phyloP scores from a whole-genome alignment of 176 grass and related monocot species.

The Carex littledalei region DNA sequence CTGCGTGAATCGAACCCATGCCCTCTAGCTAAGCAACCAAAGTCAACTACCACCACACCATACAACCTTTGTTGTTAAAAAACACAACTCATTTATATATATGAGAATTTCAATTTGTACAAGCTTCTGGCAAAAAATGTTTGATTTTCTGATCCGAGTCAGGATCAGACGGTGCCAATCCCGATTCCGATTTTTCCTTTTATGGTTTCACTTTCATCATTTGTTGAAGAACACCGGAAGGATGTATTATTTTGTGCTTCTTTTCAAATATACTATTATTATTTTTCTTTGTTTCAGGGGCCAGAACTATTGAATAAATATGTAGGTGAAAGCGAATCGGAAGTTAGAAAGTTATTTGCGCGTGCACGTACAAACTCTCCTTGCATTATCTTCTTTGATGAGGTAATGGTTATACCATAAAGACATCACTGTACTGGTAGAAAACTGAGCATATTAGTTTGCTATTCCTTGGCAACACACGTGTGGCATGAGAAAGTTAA shows the following conservation, averaged over 20 bases:
- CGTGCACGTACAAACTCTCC: constrained; percentile 83
- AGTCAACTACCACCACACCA: too few species aligned
- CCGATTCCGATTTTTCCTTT: too few species aligned
- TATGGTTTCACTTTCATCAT: not conserved
- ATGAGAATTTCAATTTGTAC: too few species aligned
- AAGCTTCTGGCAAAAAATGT: too few species aligned
- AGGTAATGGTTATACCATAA: constrained; percentile 36
- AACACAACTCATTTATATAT: too few species aligned
- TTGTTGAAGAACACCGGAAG: not conserved
- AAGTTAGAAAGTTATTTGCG: constrained; percentile 84
- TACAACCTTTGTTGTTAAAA: too few species aligned
- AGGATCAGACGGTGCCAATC: too few species aligned
- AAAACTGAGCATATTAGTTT: not conserved
- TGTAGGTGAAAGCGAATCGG: constrained; percentile 93
- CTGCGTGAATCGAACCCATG: too few species aligned
- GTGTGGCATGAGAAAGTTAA: not conserved
- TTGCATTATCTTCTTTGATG: constrained; percentile 91
- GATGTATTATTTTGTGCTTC: not conserved
- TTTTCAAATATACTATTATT: not conserved
- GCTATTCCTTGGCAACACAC: not conserved
- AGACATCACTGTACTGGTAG: not conserved
- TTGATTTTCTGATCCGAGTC: too few species aligned
- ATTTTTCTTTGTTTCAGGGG: constrained; percentile 40
- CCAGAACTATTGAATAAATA: constrained; percentile 97
- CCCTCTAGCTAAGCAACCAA: too few species aligned